These are phyloP conservation scores for Trametes punicea DNA, from an alignment of 768 basidiomycete genomes.

Conservation along the genomic window DNA sequence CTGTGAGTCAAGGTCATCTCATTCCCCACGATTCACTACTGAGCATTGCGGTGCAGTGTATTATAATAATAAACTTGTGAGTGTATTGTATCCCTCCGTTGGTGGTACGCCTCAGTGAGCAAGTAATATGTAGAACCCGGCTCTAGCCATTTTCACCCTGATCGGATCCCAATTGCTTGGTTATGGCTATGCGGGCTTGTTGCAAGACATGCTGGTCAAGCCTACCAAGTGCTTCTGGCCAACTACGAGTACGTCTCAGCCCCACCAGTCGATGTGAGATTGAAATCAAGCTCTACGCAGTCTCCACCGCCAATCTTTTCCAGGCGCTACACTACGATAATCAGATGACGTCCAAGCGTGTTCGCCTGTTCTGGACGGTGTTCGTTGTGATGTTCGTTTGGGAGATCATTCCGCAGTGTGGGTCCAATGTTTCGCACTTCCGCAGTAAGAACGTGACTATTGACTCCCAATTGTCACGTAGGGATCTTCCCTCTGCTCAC, in stretches of 20 bases:
- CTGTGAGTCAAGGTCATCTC: conserved; percentile 21
- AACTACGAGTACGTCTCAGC: conserved; percentile 24
- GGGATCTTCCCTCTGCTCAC: conserved; percentile 36
- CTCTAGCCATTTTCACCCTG: conserved; percentile 36
- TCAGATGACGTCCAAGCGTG: conserved; percentile 36
- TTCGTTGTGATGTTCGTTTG: conserved; percentile 34
- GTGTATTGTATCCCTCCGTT: neutral
- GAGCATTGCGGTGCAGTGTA: conserved; percentile 28
- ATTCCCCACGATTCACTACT: too few relatives aligned
- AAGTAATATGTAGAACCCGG: conserved; percentile 21
- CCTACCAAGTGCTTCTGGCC: conserved; percentile 40
- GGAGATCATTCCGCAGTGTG: conserved; percentile 40
- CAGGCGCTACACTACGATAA: conserved; percentile 38
- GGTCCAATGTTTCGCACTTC: conserved; percentile 21
- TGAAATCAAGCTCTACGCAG: neutral
- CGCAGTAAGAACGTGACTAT: conserved; percentile 5
- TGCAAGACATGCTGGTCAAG: conserved; percentile 49
- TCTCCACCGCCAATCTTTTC: conserved; percentile 30
- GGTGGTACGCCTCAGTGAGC: neutral
- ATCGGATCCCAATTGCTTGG: conserved; percentile 35
- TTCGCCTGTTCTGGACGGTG: conserved; percentile 39
- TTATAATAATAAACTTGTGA: conserved; percentile 38
- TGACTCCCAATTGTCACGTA: conserved; percentile 32
- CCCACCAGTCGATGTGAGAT: neutral
- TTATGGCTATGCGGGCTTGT: conserved; percentile 33